Percentiles rank a stretch among this genome's conserved stretches.
phyloP scores from a whole-genome alignment of 306 rosid genomes.

The Cucumis sativus region DNA sequence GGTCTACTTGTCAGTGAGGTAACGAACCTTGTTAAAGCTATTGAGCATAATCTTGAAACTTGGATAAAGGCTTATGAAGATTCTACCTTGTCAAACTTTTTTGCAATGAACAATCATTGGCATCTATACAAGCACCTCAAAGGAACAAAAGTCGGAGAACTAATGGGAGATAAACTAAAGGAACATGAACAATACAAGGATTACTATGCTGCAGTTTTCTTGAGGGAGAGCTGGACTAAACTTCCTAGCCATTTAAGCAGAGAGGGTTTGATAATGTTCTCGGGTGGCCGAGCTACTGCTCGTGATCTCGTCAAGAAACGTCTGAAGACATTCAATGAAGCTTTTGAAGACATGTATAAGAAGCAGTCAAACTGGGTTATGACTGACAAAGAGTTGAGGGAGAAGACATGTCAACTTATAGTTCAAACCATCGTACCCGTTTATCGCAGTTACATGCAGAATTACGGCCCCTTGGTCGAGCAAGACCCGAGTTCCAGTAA shows the following conservation, averaged over 20 bases:
- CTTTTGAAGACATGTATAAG: conserved; percentile 67
- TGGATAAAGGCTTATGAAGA: conserved; percentile 78
- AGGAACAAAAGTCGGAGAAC: conserved; percentile 76
- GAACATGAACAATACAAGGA: conserved; percentile 82
- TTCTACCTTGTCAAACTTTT: conserved; percentile 43
- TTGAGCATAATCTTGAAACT: conserved; percentile 55
- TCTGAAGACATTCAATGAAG: conserved; percentile 76
- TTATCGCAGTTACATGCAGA: conserved; percentile 98
- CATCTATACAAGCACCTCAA: conserved; percentile 71
- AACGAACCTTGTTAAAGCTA: conserved; percentile 57
- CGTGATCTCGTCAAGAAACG: conserved; percentile 98
- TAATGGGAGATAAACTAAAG: conserved; percentile 49
- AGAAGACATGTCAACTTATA: conserved; percentile 75
- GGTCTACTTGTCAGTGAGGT: conserved; percentile 56
- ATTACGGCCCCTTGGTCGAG: conserved; percentile 96
- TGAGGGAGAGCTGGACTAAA: conserved; percentile 92
- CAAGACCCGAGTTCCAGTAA: conserved; percentile 72
- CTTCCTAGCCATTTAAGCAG: conserved; percentile 87
- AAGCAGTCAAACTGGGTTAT: conserved; percentile 71
- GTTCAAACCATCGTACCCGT: conserved; percentile 96
- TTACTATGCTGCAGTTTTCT: conserved; percentile 42
- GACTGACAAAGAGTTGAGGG: conserved; percentile 67
- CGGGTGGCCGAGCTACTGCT: conserved; percentile 97
- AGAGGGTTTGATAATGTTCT: conserved; percentile 88
- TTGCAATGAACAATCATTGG: conserved; percentile 93